phyloP scores from a whole-genome alignment of 768 basidiomycete genomes.

The Serendipita indica region DNA sequence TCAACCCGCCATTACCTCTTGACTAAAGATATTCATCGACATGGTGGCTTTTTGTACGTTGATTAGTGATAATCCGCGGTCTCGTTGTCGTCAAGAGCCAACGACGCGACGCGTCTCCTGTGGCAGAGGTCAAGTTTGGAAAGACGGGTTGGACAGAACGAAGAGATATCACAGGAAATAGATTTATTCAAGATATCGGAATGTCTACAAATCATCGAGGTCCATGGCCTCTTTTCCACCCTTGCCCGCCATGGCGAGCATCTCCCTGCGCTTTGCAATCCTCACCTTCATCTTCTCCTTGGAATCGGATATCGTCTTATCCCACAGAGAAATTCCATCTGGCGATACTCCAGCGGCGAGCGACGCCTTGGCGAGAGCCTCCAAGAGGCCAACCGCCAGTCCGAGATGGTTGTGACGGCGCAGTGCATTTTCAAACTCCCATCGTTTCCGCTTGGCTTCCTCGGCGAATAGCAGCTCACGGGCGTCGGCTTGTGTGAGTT shows the following conservation, averaged over 20 bases:
- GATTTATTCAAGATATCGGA: too few species aligned
- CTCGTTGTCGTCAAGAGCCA: too few species aligned
- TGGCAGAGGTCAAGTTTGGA: too few species aligned
- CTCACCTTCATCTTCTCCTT: conserved; percentile 27
- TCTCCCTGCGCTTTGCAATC: not conserved
- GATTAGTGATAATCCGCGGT: too few species aligned
- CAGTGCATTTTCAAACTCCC: conserved; percentile 87
- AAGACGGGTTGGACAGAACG: too few species aligned
- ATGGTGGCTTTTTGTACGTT: conserved; percentile 21
- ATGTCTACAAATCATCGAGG: too few species aligned
- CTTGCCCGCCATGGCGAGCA: not conserved
- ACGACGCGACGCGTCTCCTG: too few species aligned
- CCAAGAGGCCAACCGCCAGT: conserved; percentile 56
- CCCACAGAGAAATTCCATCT: conserved; percentile 15
- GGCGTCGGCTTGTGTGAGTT: conserved; percentile 33
- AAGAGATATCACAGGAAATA: too few species aligned
- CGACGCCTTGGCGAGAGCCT: conserved; percentile 57
- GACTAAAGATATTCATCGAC: conserved; percentile 58
- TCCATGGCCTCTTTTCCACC: not conserved
- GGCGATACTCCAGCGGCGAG: conserved; percentile 39
- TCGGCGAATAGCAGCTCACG: conserved; percentile 33
- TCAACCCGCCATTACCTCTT: conserved; percentile 31
- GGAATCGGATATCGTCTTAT: conserved; percentile 31
- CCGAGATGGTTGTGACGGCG: conserved; percentile 80
- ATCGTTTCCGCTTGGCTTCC: conserved; percentile 59